phyloP scores from a whole-genome alignment of 805 yeast genomes.

The Metschnikowia gruessii region DNA sequence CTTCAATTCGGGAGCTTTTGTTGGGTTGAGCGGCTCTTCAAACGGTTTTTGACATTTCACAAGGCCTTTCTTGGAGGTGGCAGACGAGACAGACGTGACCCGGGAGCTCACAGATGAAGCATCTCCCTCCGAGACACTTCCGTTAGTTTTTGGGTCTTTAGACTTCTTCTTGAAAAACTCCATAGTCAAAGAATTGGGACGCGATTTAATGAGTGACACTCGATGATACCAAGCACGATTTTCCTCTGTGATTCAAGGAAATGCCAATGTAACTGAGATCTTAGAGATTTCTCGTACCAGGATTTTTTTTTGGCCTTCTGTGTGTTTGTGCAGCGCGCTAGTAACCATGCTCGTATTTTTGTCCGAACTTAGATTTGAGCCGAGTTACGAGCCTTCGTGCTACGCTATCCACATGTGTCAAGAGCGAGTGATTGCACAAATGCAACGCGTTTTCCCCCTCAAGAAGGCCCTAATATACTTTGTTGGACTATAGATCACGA shows the following conservation, averaged over 20 bases:
- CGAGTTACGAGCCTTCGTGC: background rate
- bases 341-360: background rate
- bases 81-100: constrained; percentile 14
- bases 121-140: constrained; percentile 15
- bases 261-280: background rate
- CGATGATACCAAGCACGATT: background rate
- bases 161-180: constrained; percentile 14
- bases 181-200: constrained; percentile 7
- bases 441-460: too few relatives aligned
- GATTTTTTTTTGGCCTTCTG: background rate
- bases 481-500: too few relatives aligned
- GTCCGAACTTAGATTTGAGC: background rate
- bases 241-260: background rate
- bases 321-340: constrained; percentile 10
- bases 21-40: constrained; percentile 37
- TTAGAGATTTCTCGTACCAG: background rate
- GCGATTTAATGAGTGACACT: background rate
- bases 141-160: constrained; percentile 7
- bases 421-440: too few relatives aligned
- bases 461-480: too few relatives aligned
- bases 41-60: constrained; percentile 40
- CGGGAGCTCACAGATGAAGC: constrained; percentile 17
- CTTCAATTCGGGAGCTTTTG: constrained; percentile 30
- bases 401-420: background rate
- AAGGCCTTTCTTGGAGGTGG: constrained; percentile 21